Evolutionary conservation across 257 asterid genomes (phyloP).

Genomic region (Salvia rosmarinus): DNA sequence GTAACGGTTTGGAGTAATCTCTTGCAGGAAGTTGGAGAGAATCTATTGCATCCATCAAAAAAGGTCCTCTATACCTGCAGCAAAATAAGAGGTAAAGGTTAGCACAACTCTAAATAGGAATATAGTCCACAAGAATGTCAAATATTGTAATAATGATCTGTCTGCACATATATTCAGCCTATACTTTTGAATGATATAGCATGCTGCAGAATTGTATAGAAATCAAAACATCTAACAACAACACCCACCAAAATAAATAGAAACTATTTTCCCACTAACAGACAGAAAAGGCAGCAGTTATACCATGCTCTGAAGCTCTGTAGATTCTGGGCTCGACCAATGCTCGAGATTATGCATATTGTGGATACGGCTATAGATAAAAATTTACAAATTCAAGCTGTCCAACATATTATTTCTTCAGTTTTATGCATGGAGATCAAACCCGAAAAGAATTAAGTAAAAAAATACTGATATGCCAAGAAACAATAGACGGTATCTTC

Average conservation of each 20-base stretch:
- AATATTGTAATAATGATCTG: slow-evolving; percentile 12
- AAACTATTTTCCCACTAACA: neutral
- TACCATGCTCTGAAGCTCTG: slow-evolving; percentile 4
- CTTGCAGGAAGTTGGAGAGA: slow-evolving; percentile 82
- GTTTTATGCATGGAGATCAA: slow-evolving; percentile 24
- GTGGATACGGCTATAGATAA: neutral
- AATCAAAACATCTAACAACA: neutral
- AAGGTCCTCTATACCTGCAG: slow-evolving; percentile 80
- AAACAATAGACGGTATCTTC: neutral
- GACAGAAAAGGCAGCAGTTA: neutral
- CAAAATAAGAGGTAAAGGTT: slow-evolving; percentile 18
- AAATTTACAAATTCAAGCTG: slow-evolving; percentile 18
- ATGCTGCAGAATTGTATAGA: slow-evolving; percentile 2
- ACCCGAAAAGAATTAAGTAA: slow-evolving; percentile 8
- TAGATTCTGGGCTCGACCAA: neutral
- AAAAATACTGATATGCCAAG: slow-evolving; percentile 15
- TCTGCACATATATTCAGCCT: neutral
- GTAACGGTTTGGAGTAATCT: slow-evolving; percentile 75
- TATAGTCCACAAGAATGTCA: slow-evolving; percentile 23
- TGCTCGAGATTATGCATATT: slow-evolving; percentile 10
- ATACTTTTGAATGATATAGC: neutral
- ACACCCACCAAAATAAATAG: neutral
- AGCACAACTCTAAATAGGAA: slow-evolving; percentile 21
- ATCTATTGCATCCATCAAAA: slow-evolving; percentile 86
- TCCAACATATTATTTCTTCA: slow-evolving; percentile 6